A percentile compares a stretch with the other conserved stretches of the same genome.
phyloP scores from a whole-genome alignment of 2,329 filamentous ascomycete genomes.

The Aspergillus uvarum region DNA sequence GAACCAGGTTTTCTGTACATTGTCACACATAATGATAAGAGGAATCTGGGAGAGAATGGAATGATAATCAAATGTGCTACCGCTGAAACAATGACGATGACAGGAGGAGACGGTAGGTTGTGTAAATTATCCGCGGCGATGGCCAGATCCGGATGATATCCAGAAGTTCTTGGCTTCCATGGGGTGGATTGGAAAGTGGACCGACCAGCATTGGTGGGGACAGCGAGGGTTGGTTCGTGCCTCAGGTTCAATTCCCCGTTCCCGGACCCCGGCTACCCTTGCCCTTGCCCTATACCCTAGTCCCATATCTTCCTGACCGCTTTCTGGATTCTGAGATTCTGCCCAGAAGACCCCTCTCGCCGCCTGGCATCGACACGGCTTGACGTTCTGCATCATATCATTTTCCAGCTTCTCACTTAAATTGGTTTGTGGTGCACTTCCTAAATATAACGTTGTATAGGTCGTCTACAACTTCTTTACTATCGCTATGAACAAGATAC shows the following conservation, averaged over 20 bases:
- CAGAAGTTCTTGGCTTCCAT: background rate
- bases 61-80: background rate
- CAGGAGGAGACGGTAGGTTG: too few species aligned
- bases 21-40: background rate
- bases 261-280: constrained; percentile 7
- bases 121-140: too few species aligned
- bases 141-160: too few species aligned
- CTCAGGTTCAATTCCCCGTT: constrained; percentile 6
- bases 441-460: background rate
- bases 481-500: constrained; percentile 62
- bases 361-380: background rate
- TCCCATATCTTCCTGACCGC: background rate
- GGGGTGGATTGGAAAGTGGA: background rate
- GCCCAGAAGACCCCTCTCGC: background rate
- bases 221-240: background rate
- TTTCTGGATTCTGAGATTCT: background rate
- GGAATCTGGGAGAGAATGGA: background rate
- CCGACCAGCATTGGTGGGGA: background rate
- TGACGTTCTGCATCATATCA: constrained; percentile 1
- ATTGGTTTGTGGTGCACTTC: background rate
- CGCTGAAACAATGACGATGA: too few species aligned
- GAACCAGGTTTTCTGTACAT: background rate
- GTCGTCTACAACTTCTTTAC: background rate
- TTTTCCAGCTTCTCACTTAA: background rate
- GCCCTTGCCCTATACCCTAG: constrained; percentile 24